Evolutionary conservation across 2,329 filamentous ascomycete species (phyloP).

Genomic region (Ascochyta pisi): DNA sequence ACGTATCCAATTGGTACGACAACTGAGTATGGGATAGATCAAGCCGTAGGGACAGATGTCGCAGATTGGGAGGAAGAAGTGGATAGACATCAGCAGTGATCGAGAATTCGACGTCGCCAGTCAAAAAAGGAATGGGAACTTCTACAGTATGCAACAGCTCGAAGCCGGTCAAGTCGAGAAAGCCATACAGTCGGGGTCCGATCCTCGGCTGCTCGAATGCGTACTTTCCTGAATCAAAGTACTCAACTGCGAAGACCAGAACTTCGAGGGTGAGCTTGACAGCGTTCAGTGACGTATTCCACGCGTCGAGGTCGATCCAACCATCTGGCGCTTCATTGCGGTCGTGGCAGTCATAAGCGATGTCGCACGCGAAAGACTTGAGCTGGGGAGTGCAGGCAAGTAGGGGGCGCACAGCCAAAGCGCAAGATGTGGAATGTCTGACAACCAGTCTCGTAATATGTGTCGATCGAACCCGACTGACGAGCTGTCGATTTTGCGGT

Average conservation of each 20-base stretch:
- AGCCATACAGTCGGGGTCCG: slow-evolving; percentile 22
- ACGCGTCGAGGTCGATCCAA: slow-evolving; percentile 26
- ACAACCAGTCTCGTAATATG: slow-evolving; percentile 32
- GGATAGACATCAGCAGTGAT: slow-evolving; percentile 31
- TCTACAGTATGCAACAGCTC: slow-evolving; percentile 34
- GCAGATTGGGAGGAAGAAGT: slow-evolving; percentile 31
- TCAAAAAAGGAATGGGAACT: slow-evolving; percentile 34
- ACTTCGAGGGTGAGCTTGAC: slow-evolving; percentile 23
- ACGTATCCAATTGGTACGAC: slow-evolving; percentile 27
- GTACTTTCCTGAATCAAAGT: slow-evolving; percentile 22
- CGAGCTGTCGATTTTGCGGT: background rate
- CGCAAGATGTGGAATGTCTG: slow-evolving; percentile 22
- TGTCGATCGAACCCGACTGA: slow-evolving; percentile 9
- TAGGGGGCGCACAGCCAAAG: slow-evolving; percentile 10
- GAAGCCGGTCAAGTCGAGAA: slow-evolving; percentile 33
- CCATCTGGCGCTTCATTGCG: background rate
- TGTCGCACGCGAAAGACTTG: slow-evolving; percentile 32
- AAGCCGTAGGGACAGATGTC: slow-evolving; percentile 31
- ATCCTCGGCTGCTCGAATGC: slow-evolving; percentile 34
- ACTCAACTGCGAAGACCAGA: slow-evolving; percentile 32
- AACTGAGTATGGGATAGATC: slow-evolving; percentile 37
- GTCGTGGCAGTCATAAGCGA: slow-evolving; percentile 26
- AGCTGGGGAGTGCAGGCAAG: slow-evolving; percentile 28
- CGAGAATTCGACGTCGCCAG: slow-evolving; percentile 30
- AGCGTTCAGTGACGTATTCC: slow-evolving; percentile 21